phyloP scores from a whole-genome alignment of 129 eudicot species.

The Saussurea involucrata region DNA sequence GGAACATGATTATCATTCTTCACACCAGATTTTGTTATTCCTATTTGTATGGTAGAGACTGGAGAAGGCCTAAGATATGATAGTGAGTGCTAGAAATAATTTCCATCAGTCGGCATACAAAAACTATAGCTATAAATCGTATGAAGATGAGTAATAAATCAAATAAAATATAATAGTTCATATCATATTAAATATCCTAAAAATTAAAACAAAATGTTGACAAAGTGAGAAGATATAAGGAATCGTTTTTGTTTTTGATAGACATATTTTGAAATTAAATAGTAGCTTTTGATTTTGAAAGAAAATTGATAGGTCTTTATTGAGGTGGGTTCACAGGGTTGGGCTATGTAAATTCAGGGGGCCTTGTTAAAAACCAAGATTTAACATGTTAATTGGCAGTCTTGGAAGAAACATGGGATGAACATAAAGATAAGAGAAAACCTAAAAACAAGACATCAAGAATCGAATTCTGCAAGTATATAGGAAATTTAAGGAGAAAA shows the following conservation, averaged over 20 bases:
- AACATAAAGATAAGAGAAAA: not conserved
- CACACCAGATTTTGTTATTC: not conserved
- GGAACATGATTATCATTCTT: not conserved
- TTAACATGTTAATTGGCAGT: not conserved
- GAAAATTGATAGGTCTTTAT: not conserved
- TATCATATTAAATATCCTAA: not conserved
- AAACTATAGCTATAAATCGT: too few species aligned
- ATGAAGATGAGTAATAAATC: not conserved
- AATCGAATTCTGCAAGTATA: not conserved
- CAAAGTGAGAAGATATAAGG: not conserved
- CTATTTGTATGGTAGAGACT: not conserved
- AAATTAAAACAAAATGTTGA: not conserved
- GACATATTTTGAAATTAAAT: not conserved
- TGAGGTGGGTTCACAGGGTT: not conserved
- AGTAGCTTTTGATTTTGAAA: not conserved
- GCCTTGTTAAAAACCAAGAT: too few species aligned
- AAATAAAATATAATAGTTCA: too few species aligned
- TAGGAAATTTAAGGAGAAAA: not conserved
- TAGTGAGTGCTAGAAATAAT: not conserved
- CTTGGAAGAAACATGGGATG: not conserved
- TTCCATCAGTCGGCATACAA: not conserved
- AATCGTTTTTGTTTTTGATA: not conserved
- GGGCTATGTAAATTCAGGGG: not conserved
- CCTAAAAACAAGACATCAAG: not conserved
- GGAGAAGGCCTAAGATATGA: not conserved